Evolutionary conservation across 805 yeast species (phyloP), one percentile per base, ranked within the genome.

Genomic region (Metschnikowia borealis): DNA sequence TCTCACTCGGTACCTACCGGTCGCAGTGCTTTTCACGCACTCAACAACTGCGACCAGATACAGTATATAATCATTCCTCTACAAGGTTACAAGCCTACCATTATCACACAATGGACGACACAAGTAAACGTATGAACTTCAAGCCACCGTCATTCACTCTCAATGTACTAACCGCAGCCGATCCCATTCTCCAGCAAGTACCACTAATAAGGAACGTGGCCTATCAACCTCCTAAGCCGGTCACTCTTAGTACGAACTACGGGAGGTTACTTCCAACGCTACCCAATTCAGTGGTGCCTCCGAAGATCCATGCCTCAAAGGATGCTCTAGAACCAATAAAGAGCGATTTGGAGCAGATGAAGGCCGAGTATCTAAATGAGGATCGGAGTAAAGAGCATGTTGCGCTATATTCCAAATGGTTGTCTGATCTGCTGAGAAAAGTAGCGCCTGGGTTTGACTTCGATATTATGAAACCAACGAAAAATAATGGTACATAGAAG

Each of bases 121-220:
- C 63, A 21, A 59, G 54, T 13, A 54, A 39, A 37, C 60, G 63
- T 60, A 55, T 29, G 64, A 6, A n/a, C 21, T 14, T 14, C 13
- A 18, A 15, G 14, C n/a, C 34, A 17, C 21, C 2, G n/a, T 8
- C 32, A 39, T 26, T 21, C 7, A n/a, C 43, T 38, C 33, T 18
- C 54, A 23, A 10, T 5, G 6, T 45, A 43, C 52, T 52, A 47
- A 52, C 47, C 34, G 23, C 37, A 77, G 81, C 76, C 23, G 81
- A 80, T 53, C 72, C 79, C 0, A 53, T 77, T 13, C 67, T 81
- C 5, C 68, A 75, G 34, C 82, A 81, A 53, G 75, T 82, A 0
- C 86, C 87, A 0, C 70, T 82, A 37, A 74, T 80, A 14, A 68
- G 76, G 36, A 79, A 82, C 50, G 85, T 83, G 3, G 66, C 67